Conservation (phyloP, 257 asterid species). For the Voacanga thouarsii region DNA sequence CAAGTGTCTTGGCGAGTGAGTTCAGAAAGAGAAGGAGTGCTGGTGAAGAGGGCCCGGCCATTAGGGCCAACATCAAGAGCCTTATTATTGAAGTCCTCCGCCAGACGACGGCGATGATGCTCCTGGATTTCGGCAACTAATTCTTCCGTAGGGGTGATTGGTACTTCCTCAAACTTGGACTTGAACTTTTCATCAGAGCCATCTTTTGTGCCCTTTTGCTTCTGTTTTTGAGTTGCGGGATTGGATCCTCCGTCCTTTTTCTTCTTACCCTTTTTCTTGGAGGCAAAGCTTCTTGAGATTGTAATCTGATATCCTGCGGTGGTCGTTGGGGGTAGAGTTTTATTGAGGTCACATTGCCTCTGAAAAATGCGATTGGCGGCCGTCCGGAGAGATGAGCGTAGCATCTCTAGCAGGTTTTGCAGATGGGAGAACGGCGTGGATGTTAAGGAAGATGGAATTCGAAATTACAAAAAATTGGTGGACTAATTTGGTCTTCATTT, state of each 20-base stretch:
- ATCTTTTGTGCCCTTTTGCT: conserved; percentile 13
- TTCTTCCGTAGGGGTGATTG: conserved; percentile 33
- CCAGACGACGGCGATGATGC: conserved; percentile 66
- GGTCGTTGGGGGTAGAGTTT: conserved; percentile 19
- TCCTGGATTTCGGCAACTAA: conserved; percentile 37
- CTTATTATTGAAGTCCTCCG: conserved; percentile 64
- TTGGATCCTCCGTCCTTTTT: conserved; percentile 32
- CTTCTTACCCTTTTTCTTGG: conserved; percentile 42
- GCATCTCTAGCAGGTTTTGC: conserved; percentile 34
- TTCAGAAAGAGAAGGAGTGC: conserved; percentile 46
- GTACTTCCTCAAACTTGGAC: conserved; percentile 34
- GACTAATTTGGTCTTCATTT: background rate
- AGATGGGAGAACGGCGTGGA: background rate
- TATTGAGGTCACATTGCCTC: conserved; percentile 2
- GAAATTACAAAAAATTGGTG: background rate
- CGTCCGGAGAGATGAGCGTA: conserved; percentile 68
- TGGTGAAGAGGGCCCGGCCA: conserved; percentile 77
- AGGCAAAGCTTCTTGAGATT: conserved; percentile 44
- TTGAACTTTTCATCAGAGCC: conserved; percentile 8
- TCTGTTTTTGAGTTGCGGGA: background rate
- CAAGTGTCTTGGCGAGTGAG: conserved; percentile 52
- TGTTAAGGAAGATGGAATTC: background rate
- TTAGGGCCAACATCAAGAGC: conserved; percentile 73
- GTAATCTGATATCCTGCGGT: conserved; percentile 29
- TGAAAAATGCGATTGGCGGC: conserved; percentile 14